Evolutionary conservation across 164 flowering plant species (phyloP).

Genomic region (Echeveria elegans): DNA sequence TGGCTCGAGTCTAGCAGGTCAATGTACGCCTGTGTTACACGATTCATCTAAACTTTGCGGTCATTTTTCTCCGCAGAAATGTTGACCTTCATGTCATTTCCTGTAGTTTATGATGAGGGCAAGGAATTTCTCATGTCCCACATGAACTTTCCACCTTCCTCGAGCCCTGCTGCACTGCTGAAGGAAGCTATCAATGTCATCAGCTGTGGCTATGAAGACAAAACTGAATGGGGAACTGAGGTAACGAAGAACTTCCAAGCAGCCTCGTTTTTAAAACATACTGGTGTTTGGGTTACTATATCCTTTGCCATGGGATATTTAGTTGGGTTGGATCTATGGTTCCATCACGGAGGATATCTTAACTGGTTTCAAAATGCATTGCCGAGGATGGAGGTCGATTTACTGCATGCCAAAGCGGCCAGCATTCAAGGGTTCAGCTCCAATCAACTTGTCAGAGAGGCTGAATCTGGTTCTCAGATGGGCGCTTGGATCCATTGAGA

Average conservation of each 20-base stretch:
- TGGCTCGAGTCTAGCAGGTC: slow-evolving; percentile 36
- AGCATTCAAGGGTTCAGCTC: slow-evolving; percentile 88
- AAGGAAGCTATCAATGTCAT: slow-evolving; percentile 98
- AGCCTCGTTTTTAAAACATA: not conserved
- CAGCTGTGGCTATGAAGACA: slow-evolving; percentile 97
- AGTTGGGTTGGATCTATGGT: slow-evolving; percentile 95
- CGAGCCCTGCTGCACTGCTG: slow-evolving; percentile 86
- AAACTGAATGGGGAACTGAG: slow-evolving; percentile 92
- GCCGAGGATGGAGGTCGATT: slow-evolving; percentile 94
- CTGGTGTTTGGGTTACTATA: not conserved
- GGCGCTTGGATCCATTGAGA: slow-evolving; percentile 94
- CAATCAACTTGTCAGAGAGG: slow-evolving; percentile 82
- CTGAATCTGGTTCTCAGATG: slow-evolving; percentile 89
- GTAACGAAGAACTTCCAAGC: slow-evolving; percentile 23
- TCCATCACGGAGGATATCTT: slow-evolving; percentile 85
- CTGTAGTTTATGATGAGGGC: slow-evolving; percentile 50
- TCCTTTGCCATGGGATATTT: slow-evolving; percentile 16
- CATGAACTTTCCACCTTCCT: slow-evolving; percentile 83
- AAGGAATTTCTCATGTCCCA: slow-evolving; percentile 71
- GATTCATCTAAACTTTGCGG: not conserved
- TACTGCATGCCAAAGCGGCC: slow-evolving; percentile 85
- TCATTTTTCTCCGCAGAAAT: not conserved
- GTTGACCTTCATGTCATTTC: not conserved
- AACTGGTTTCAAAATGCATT: slow-evolving; percentile 90
- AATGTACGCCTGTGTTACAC: not conserved